phyloP scores from a whole-genome alignment of 2,329 filamentous ascomycete species.

The Metarhizium brunneum region DNA sequence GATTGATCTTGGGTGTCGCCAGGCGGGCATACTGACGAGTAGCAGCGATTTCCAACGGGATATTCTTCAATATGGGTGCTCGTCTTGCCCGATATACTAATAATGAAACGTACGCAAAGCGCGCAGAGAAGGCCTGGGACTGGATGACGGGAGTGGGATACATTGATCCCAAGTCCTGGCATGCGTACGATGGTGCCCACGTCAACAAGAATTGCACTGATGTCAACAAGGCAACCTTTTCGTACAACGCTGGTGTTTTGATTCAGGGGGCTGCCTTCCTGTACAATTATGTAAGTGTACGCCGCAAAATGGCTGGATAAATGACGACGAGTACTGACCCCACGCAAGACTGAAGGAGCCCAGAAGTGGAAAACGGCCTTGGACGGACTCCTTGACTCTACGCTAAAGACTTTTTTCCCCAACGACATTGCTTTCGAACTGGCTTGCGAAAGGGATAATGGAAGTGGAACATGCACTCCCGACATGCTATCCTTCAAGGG shows the following conservation, averaged over 20 bases:
- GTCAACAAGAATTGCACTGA: conserved; percentile 49
- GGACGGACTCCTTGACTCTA: conserved; percentile 43
- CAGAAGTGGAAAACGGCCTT: conserved; percentile 46
- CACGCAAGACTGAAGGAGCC: conserved; percentile 37
- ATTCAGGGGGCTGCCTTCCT: conserved; percentile 57
- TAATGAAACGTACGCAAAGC: conserved; percentile 55
- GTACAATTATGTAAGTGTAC: conserved; percentile 49
- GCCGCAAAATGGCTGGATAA: too few relatives aligned
- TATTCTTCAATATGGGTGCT: conserved; percentile 56
- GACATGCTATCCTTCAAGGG: conserved; percentile 70
- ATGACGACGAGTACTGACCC: conserved; percentile 8
- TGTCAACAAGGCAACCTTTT: conserved; percentile 55
- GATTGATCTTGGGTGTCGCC: neutral
- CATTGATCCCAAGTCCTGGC: conserved; percentile 49
- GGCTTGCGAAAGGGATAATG: conserved; percentile 53
- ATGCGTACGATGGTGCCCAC: conserved; percentile 56
- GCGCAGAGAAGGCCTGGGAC: conserved; percentile 53
- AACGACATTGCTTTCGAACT: conserved; percentile 55
- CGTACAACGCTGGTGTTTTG: conserved; percentile 56
- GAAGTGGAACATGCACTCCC: conserved; percentile 48
- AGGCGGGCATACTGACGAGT: conserved; percentile 1
- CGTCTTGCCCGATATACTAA: conserved; percentile 63
- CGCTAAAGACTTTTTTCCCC: conserved; percentile 43
- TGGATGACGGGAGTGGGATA: conserved; percentile 48
- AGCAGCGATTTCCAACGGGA: conserved; percentile 49